These are phyloP conservation scores for Senna siamea DNA, from an alignment of 306 rosid genomes.

Conservation along the genomic window DNA sequence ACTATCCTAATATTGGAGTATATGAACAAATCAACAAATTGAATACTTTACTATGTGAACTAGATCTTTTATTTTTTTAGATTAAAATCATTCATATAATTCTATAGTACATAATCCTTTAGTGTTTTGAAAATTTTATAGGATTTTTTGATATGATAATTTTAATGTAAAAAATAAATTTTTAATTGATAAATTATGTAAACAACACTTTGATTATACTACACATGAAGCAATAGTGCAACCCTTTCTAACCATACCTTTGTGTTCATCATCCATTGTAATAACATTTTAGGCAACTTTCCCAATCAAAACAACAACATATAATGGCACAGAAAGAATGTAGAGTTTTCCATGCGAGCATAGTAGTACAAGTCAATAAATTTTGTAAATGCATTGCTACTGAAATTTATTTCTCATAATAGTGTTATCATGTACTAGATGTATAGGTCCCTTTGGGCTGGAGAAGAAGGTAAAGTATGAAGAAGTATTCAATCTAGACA, in stretches of 20 bases:
- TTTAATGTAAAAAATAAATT: neutral
- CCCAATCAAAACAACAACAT: neutral
- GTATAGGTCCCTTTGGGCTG: no score
- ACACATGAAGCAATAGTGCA: conserved; percentile 5
- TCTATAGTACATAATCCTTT: neutral
- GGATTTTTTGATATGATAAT: neutral
- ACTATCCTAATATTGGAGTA: neutral
- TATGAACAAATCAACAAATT: neutral
- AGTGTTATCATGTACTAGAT: no score
- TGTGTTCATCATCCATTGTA: conserved; percentile 16
- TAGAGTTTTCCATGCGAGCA: no score
- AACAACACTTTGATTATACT: neutral
- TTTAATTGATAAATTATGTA: neutral
- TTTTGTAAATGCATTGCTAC: no score
- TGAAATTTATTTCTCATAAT: no score
- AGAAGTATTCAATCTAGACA: no score
- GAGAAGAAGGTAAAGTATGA: no score
- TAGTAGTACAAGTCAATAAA: no score
- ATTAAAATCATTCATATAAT: conserved; percentile 10
- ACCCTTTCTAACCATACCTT: neutral
- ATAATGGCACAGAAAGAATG: no score
- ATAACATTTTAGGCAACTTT: neutral
- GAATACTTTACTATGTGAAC: neutral
- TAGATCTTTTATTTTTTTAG: neutral
- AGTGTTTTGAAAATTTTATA: neutral